Evolutionary conservation across 2,329 filamentous ascomycete genomes (phyloP), one percentile per base, ranked within the genome.

Genomic region (Coniochaeta sp.): DNA sequence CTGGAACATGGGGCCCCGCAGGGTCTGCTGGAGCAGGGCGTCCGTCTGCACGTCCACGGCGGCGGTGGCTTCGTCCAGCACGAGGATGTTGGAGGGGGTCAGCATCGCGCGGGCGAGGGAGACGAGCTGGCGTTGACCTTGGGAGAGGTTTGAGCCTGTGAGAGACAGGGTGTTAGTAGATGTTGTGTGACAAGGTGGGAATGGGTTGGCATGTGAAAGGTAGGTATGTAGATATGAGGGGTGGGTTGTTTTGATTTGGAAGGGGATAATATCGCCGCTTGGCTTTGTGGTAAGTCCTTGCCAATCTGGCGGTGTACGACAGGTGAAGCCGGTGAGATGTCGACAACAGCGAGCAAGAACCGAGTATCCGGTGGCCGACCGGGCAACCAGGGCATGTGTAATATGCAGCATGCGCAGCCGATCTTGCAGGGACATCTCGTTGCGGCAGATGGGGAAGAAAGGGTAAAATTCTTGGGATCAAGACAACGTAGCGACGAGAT

Each of bases 1-100:
- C 55, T 85, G 79, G 72, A 99, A 99, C 14, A 85, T 67, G 20
- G 81, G 77, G 31, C 79, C 79, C 30, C 83, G 77, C 51, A 86
- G 72, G 24, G 83, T 86, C 47, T 71, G 70, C 70, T 87, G 83
- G 51, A 87, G 71, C 71, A 85, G 73, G 51, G 81, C 81, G 63
- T 87, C 83, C 22, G 83, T 87, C 70, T 86, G 78, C 38, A 86
- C 75, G 63, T 87, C 82, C 10, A 86, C 81, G 22, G 77, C 82
- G 59, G 91, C 91, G 27, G 94, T 99, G 53, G 95, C 94, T 78
- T 99, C 94, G 67, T 99, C 94, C 26, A 99, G 79, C 2, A 99
- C 91, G 55, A 99, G 79, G 62, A 99, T 97, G 70, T 97, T 97
- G 70, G 89, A 95, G 13, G 94, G 94, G 6, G 92, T 95, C 47